Evolutionary conservation across 139 green algal species (phyloP).

Genomic region (Chlorella sp.): DNA sequence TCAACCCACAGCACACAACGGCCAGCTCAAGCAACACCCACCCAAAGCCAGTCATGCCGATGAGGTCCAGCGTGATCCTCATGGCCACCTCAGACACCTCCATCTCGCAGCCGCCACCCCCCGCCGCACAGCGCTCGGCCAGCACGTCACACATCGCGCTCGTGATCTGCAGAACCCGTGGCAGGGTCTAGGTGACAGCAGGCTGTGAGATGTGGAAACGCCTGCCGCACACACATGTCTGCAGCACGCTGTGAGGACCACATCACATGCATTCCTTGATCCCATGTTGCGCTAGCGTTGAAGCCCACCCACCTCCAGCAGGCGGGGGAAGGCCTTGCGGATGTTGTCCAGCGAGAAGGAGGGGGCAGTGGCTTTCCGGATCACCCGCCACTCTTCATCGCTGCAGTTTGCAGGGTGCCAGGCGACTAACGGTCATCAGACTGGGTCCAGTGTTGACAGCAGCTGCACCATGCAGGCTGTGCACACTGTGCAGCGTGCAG

Average conservation of each 20-base stretch:
- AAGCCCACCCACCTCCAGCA: not conserved
- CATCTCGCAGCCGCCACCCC: not conserved
- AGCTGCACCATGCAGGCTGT: no score
- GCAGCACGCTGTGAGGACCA: no score
- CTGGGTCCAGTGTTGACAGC: no score
- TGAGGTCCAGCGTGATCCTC: constrained; percentile 8
- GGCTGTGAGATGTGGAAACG: no score
- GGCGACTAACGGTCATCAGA: no score
- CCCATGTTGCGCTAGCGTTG: no score
- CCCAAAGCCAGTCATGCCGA: not conserved
- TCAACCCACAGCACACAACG: no score
- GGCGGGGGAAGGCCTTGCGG: constrained; percentile 7
- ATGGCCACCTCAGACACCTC: constrained; percentile 1
- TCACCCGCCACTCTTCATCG: constrained; percentile 5
- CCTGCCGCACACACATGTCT: no score
- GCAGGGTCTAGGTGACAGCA: no score
- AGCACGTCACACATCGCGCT: constrained; percentile 15
- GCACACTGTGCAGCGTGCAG: no score
- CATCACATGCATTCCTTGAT: no score
- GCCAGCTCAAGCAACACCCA: not conserved
- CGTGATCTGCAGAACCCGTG: not conserved
- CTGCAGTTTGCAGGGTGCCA: no score
- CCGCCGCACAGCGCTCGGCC: not conserved
- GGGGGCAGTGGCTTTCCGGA: constrained; percentile 18
- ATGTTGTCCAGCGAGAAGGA: constrained; percentile 21